These are phyloP conservation scores for Aspergillus steynii DNA, from an alignment of 495 filamentous ascomycete genomes.

Conservation along the genomic window DNA sequence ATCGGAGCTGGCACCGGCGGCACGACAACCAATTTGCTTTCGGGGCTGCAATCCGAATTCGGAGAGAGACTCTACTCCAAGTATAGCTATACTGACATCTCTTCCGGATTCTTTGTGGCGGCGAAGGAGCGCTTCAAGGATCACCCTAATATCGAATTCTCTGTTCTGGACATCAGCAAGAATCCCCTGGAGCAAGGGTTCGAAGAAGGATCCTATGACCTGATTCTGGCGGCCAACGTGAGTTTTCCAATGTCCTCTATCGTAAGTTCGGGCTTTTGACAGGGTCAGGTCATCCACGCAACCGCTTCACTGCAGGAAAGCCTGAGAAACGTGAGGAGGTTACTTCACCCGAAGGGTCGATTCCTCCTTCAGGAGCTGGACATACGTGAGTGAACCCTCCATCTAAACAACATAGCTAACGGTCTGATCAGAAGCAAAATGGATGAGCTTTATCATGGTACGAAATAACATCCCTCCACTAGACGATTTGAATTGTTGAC, in stretches of 20 bases:
- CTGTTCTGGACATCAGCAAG: constrained; percentile 46
- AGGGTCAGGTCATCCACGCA: constrained; percentile 1
- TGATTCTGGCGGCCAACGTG: constrained; percentile 53
- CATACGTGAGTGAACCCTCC: background rate
- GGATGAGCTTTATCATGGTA: constrained; percentile 1
- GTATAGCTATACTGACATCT: constrained; percentile 44
- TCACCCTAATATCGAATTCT: constrained; percentile 42
- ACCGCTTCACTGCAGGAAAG: background rate
- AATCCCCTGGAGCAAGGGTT: constrained; percentile 52
- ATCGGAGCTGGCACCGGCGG: constrained; percentile 49
- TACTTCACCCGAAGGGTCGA: background rate
- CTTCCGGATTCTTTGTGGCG: constrained; percentile 49
- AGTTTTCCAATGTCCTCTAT: background rate
- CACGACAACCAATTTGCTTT: constrained; percentile 20
- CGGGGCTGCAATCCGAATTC: constrained; percentile 21
- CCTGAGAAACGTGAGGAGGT: background rate
- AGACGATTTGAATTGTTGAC: background rate
- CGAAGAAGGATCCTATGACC: constrained; percentile 44
- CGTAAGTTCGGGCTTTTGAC: background rate
- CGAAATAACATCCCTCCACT: background rate
- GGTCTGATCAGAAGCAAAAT: background rate
- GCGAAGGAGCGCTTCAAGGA: constrained; percentile 45
- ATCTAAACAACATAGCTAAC: background rate
- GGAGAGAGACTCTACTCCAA: constrained; percentile 13
- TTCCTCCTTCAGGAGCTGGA: background rate